These are phyloP conservation scores for Glycine latifolia DNA, from an alignment of 306 rosid genomes.

Conservation along the genomic window DNA sequence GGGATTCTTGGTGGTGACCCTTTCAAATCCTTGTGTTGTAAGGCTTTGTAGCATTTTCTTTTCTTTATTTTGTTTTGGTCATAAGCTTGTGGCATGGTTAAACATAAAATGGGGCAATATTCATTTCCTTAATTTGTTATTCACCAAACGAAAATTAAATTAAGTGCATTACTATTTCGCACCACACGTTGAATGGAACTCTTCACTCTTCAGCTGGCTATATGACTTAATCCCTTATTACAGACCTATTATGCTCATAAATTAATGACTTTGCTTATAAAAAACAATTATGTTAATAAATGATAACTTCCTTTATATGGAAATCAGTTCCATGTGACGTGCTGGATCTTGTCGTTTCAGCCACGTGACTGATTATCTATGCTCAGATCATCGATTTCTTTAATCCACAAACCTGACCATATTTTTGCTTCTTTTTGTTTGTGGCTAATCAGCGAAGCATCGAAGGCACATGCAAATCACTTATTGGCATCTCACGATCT, in stretches of 20 bases:
- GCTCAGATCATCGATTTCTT: not conserved
- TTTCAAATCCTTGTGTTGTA: no score
- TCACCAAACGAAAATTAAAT: not conserved
- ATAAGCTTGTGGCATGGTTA: not conserved
- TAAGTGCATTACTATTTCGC: not conserved
- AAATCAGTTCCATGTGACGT: not conserved
- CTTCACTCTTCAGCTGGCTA: no score
- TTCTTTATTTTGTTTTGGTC: not conserved
- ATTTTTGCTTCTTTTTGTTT: not conserved
- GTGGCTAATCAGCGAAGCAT: slow-evolving; percentile 52
- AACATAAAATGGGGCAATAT: not conserved
- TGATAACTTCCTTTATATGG: not conserved
- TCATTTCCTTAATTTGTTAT: not conserved
- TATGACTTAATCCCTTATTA: not conserved
- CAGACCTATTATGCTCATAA: not conserved
- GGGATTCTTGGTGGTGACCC: no score
- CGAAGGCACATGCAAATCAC: slow-evolving; percentile 56
- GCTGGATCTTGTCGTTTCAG: no score
- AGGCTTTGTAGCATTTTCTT: no score
- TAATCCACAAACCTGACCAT: not conserved
- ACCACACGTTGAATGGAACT: not conserved
- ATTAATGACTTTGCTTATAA: no score
- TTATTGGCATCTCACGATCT: slow-evolving; percentile 67
- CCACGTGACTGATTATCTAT: not conserved
- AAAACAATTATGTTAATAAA: no score